Percentiles rank a stretch among this genome's conserved stretches.
phyloP scores from a whole-genome alignment of 306 rosid genomes.

The Lotus japonicus region DNA sequence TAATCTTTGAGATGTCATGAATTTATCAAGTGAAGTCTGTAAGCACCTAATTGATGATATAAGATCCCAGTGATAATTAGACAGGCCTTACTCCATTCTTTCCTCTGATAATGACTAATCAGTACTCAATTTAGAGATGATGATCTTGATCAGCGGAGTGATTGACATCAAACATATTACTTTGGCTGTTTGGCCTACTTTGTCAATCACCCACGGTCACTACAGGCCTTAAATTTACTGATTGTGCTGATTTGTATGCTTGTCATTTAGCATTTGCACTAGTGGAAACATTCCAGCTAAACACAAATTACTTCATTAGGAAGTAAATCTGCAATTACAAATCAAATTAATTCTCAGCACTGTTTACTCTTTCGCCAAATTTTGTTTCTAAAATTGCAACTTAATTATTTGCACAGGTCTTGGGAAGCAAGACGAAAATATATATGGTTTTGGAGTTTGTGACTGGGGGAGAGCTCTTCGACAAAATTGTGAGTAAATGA shows the following conservation, averaged over 20 bases:
- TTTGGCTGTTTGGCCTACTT: background rate
- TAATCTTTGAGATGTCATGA: too few species aligned
- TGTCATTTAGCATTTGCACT: background rate
- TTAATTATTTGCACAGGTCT: constrained; percentile 50
- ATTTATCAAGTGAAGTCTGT: background rate
- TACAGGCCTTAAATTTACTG: background rate
- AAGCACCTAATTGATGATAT: background rate
- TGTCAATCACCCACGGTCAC: background rate
- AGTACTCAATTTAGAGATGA: background rate
- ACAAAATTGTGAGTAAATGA: constrained; percentile 79
- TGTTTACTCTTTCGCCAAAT: background rate
- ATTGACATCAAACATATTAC: background rate
- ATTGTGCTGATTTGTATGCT: background rate
- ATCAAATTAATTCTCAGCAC: background rate
- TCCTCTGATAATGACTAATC: background rate
- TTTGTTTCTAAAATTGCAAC: constrained; percentile 3
- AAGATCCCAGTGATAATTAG: background rate
- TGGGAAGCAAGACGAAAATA: constrained; percentile 95
- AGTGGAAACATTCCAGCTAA: background rate
- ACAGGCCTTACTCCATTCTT: background rate
- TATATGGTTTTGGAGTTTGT: constrained; percentile 88
- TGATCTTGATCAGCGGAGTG: background rate
- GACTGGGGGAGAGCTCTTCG: constrained; percentile 98
- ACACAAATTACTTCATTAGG: background rate
- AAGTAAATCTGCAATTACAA: background rate